Percentiles rank a stretch among this genome's conserved stretches.
These are phyloP conservation scores for Misopates orontium DNA, from an alignment of 257 asterid species.

Conservation along the genomic window DNA sequence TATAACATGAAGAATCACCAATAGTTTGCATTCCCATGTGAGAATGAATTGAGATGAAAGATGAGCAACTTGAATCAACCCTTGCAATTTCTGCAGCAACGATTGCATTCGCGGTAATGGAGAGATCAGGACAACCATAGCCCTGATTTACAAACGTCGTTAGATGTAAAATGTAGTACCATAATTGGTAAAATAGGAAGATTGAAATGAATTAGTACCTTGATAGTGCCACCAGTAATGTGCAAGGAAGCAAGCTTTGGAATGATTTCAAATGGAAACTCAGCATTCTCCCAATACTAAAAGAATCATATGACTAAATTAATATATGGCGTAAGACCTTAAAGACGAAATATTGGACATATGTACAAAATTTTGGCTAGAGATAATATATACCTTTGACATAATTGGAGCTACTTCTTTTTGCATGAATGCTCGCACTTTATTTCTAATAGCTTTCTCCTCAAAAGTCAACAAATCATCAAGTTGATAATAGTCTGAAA, in stretches of 20 bases:
- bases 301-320: not conserved
- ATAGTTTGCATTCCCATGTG: slow-evolving; percentile 59
- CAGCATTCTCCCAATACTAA: slow-evolving; percentile 70
- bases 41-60: slow-evolving; percentile 55
- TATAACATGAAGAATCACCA: slow-evolving; percentile 22
- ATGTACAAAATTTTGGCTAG: no score
- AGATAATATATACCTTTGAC: not conserved
- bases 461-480: not conserved
- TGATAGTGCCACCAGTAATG: slow-evolving; percentile 53
- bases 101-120: slow-evolving; percentile 52
- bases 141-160: slow-evolving; percentile 33
- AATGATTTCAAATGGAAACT: slow-evolving; percentile 55
- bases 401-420: not conserved
- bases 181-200: no score
- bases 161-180: no score
- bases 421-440: not conserved
- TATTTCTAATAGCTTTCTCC: not conserved
- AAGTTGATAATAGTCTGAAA: not conserved
- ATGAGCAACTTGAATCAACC: slow-evolving; percentile 61
- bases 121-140: slow-evolving; percentile 61
- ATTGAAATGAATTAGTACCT: slow-evolving; percentile 35
- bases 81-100: slow-evolving; percentile 51
- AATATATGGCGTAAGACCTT: no score
- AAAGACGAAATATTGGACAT: no score
- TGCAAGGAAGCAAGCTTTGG: slow-evolving; percentile 50